Base-by-base conservation (phyloP, 352 stramenopile genomes). In the Thalassiosira mediterranea region DNA sequence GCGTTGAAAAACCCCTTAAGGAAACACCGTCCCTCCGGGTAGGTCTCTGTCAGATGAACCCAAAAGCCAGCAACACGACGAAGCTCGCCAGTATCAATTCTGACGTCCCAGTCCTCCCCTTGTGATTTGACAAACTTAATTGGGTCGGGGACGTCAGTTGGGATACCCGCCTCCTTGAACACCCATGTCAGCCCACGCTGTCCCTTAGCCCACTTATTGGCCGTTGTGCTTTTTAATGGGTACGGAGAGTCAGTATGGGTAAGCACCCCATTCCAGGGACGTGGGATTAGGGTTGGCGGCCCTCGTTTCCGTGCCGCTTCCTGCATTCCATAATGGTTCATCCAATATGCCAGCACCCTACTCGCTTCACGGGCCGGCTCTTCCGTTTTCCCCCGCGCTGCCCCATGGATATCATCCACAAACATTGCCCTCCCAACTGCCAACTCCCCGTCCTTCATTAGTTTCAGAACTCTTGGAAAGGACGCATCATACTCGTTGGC, bases 381-480 rank as follows among this genome's bases (percentile, higher is more conserved):
- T 13, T 4, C 29, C 10, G 47, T 17, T 25, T 44, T n/a, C n/a
- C n/a, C 51, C 10, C 40, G 37, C 1, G 0, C 38, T 1, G 25
- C 4, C 3, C 19, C 38, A 60, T 77, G 68, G 26, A 77, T 70
- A 56, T 74, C 70, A 48, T 79, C 70, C 1, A 79, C 56, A 63
- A 59, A 79, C 0, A 38, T 73, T 13, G 34, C 54, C 17, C 47
- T 10, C n/a, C 57, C 1, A 10, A 49, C 64, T n/a, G 70, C 62
- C 23, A 70, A 5, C 31, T 79, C 54, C 5, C 70, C 61, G 32
- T 79, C 70, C 19, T 62, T 58, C 0, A 32, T 25, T 1, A 79
- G 25, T 3, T 59, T 5, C 1, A 79, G n/a, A 1, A 79, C 62
- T 31, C 62, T 17, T 1, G 53, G 61, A 5, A 79, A 15, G 4